Conservation (phyloP, 1,284 basidiomycete genomes). For the Blastosporella zonata region DNA sequence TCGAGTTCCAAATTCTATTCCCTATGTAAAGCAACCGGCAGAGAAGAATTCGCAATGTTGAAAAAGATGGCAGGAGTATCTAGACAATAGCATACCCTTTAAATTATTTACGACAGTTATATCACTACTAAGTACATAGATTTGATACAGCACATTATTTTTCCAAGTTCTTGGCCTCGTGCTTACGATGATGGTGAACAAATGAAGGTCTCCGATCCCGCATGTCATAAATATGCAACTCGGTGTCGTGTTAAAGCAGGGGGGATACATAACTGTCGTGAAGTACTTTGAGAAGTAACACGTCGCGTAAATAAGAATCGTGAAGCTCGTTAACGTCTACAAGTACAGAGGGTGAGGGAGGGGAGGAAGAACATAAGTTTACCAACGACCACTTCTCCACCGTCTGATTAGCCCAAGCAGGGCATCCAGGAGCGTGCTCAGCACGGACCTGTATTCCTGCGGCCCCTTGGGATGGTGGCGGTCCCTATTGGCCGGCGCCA, state of each 20-base stretch:
- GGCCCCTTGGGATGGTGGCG: slow-evolving; percentile 7
- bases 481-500: slow-evolving; percentile 4
- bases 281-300: background rate
- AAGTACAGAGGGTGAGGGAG: background rate
- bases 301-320: background rate
- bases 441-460: slow-evolving; percentile 9
- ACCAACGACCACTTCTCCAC: slow-evolving; percentile 12
- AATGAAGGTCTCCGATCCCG: background rate
- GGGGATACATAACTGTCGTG: background rate
- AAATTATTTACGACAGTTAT: slow-evolving; percentile 21
- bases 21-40: slow-evolving; percentile 82
- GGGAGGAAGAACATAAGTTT: background rate
- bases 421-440: slow-evolving; percentile 7
- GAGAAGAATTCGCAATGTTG: slow-evolving; percentile 73
- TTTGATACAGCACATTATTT: too few relatives aligned
- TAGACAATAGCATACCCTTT: slow-evolving; percentile 29
- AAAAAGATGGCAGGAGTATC: slow-evolving; percentile 59
- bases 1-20: slow-evolving; percentile 68
- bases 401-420: slow-evolving; percentile 4
- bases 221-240: background rate
- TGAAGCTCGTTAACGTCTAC: background rate
- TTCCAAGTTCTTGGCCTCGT: too few relatives aligned
- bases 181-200: too few relatives aligned
- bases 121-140: too few relatives aligned
- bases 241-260: background rate